Base-by-base conservation (phyloP, 768 basidiomycete species). In the Pleurotus giganteus region DNA sequence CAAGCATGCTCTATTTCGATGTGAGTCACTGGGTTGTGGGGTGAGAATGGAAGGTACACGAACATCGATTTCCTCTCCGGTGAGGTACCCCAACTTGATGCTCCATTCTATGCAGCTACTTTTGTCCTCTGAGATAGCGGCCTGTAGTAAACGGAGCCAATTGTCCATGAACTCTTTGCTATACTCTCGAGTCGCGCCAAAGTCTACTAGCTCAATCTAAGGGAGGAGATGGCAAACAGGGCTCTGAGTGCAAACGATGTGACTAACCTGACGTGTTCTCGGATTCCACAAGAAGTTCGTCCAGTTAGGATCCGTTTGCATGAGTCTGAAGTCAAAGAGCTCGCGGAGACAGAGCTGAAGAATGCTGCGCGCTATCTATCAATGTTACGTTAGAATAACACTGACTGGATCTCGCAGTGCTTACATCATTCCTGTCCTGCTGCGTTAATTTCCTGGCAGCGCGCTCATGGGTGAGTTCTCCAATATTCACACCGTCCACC, bases 271-370 rank as follows among this genome's bases (percentile, higher is more conserved):
- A 39, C 80, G 76, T 1, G 84, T 84, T 2, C 72, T 56, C 0
- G 76, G 62, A 67, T 94, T 89, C 86, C 91, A 98, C 21, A 99
- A 74, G 73, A 99, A 98, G 69, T 98, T 98, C 7, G 92, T 90
- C 91, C 92, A 98, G 63, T 99, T 98, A 2, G 97, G 97, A 66
- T 99, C 96, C 0, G 96, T 99, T 69, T 98, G 97, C 97, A 99
- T 98, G 39, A 88, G 69, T 27, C 90, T 76, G 74, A 97, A 96
- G 57, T 85, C 77, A 67, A 98, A 97, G 5, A 99, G 81, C 66
- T 98, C 97, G 55, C 80, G 83, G 36, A 99, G 73, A 65, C 94
- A 98, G 5, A 99, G 77, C 43, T 91, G 86, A 47, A 98, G 78
- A 43, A 97, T 82, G 53, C 85, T 75, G 2, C 80, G 72, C 2